phyloP scores from a whole-genome alignment of 164 flowering plant species.

The Vitis riparia region DNA sequence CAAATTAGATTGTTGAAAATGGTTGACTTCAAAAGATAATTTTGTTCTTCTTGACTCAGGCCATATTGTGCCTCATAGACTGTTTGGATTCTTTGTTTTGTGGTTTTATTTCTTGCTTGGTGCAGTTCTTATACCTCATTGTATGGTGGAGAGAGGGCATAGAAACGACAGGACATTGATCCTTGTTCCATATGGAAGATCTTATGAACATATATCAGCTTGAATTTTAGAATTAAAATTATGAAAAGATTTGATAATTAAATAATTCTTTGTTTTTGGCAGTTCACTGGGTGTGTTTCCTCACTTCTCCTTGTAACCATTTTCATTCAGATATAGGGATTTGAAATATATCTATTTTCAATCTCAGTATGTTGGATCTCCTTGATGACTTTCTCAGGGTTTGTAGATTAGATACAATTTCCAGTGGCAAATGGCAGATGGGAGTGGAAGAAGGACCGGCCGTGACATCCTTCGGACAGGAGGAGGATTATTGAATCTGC shows the following conservation, averaged over 20 bases:
- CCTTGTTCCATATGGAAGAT: background rate
- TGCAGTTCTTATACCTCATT: no score
- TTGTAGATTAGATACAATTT: background rate
- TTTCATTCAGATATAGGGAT: background rate
- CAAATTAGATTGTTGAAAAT: background rate
- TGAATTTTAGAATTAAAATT: background rate
- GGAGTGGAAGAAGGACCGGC: background rate
- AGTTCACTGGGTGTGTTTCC: background rate
- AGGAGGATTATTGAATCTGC: background rate
- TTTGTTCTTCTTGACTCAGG: background rate
- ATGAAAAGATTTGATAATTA: no score
- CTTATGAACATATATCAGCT: background rate
- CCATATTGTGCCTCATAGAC: background rate
- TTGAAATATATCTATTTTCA: background rate
- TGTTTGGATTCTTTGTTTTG: background rate
- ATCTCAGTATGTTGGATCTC: background rate
- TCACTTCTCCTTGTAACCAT: background rate
- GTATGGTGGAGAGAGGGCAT: no score
- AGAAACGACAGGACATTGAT: no score
- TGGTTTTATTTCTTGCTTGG: no score
- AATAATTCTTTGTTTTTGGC: background rate
- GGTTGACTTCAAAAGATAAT: background rate
- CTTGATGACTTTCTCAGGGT: background rate
- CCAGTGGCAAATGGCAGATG: background rate
- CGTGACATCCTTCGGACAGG: background rate